Base-by-base conservation (phyloP, 371 early-diverging fungal species). In the Parasitella parasitica region DNA sequence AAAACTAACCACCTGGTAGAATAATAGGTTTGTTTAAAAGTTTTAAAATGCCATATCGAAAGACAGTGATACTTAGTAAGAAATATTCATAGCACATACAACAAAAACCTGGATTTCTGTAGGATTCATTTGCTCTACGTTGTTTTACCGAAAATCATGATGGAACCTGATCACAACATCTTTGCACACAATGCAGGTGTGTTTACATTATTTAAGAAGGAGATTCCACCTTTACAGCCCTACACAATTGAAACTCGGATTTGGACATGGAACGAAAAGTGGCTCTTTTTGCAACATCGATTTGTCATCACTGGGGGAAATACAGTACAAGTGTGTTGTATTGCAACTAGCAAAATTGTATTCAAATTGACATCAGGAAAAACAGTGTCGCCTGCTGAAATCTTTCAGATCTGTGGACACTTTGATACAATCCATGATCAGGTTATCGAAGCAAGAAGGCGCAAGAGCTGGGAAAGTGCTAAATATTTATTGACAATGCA, bases 191-290 rank as follows among this genome's bases (percentile, higher is more conserved):
- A 76, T 49, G 74, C 66, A 18, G 81, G 79, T n/a, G 77, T 78
- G 0, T 22, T 73, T 36, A 76, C 72, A 0, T 64, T 83, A 39
- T 86, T 84, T 67, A 80, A 77, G 58, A 76, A 78, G 2, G 86
- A 86, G 37, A 84, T 86, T 1, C 77, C 82, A 4, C 74, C 81
- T 13, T 71, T 84, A 26, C 66, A 68, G 34, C 72, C 75, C 28
- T 86, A 82, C 52, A 79, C 75, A 1, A 70, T 84, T 39, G 73
- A 84, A 30, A 75, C 74, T 20, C 80, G 86, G 7, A 54, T 87
- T 48, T 81, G 78, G 63, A 77, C 85, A 9, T 87, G 85, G 85
- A 80, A 81, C 35, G 73, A 83, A 27, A 87, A 87, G 56, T 87
- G 87, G 87, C 9, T 74, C 4, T 66, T 73, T 35, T 18, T 79